Evolutionary conservation across 345 rosid species (phyloP), one percentile per base, ranked within the genome.

Genomic region (Citrus medica): DNA sequence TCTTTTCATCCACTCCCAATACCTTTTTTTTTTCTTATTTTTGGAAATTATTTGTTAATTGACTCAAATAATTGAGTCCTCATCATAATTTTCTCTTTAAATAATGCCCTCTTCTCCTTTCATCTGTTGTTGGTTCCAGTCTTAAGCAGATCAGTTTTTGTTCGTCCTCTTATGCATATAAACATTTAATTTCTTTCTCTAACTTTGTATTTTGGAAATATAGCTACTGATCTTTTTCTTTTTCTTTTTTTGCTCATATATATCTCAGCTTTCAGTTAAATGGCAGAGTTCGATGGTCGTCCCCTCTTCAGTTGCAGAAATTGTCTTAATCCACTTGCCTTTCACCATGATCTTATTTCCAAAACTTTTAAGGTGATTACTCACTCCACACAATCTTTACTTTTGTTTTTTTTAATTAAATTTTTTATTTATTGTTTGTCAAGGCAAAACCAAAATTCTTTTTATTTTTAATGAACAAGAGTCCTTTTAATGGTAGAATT

Each of bases 321-420:
- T 69, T 83, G 86, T 70, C 71, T 78, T 25, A 84, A 81, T 62
- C 87, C 86, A 17, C 79, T 82, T 63, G 87, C 89, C 62, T 63
- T 76, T 19, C 72, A 24, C 6, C 25, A 46, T 6, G 82, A 84
- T 83, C 83, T 87, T 30, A 21, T 84, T 9, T 84, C 85, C 0
- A 82, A 67, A 72, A 1, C 16, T 1, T 84, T 1, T 60, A 12
- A 16, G 79, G 89, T 86, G 24, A 83, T 10, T 25, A 22, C 14
- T 21, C 6, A 24, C 58, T 53, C 10, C 22, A 30, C 12, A 63
- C 21, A 51, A 46, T 7, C 24, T 53, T 48, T 17, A 7, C 0
- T 14, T 35, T 58, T 35, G n/a, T 0, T 14, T 59, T 74, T 4
- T 12, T 16, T 7, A 48, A 14, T 48, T 48, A 48, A 48, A 40